phyloP scores from a whole-genome alignment of 192 early-diverging fungal genomes.

The Endogone sp. region DNA sequence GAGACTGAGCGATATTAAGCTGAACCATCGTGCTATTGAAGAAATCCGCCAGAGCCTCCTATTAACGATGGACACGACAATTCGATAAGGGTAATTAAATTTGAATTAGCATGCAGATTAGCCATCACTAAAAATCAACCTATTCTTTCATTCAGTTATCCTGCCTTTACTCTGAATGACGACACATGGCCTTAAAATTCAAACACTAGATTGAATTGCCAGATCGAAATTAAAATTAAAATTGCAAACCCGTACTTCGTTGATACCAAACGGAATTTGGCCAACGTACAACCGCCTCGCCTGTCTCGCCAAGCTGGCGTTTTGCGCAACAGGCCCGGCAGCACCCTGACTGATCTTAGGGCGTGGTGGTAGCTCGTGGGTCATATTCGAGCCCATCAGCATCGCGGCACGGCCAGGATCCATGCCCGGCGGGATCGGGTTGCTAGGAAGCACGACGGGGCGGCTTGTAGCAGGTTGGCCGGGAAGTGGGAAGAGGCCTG shows the following conservation, averaged over 20 bases:
- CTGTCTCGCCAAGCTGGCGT: slow-evolving; percentile 65
- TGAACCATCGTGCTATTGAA: slow-evolving; percentile 86
- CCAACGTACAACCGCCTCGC: slow-evolving; percentile 88
- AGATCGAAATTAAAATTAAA: neutral
- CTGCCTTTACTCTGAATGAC: neutral
- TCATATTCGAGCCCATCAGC: slow-evolving; percentile 39
- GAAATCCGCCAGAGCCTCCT: slow-evolving; percentile 71
- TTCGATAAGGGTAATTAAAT: neutral
- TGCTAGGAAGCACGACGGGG: slow-evolving; percentile 44
- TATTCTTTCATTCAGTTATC: neutral
- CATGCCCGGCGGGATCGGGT: slow-evolving; percentile 36
- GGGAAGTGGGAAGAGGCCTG: slow-evolving; percentile 75
- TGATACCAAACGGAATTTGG: slow-evolving; percentile 75
- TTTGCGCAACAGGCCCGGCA: slow-evolving; percentile 43
- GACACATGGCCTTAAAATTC: neutral
- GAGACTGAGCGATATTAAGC: slow-evolving; percentile 64
- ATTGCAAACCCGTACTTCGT: slow-evolving; percentile 49
- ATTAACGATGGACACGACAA: neutral
- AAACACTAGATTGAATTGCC: neutral
- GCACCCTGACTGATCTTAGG: slow-evolving; percentile 42
- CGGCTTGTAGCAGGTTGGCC: slow-evolving; percentile 48
- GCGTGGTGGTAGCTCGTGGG: slow-evolving; percentile 17
- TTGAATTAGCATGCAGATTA: neutral
- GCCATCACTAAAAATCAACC: neutral
- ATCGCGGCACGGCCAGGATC: slow-evolving; percentile 49